Conservation (phyloP, 495 filamentous ascomycete genomes). For the Corynascus novoguineensis region DNA sequence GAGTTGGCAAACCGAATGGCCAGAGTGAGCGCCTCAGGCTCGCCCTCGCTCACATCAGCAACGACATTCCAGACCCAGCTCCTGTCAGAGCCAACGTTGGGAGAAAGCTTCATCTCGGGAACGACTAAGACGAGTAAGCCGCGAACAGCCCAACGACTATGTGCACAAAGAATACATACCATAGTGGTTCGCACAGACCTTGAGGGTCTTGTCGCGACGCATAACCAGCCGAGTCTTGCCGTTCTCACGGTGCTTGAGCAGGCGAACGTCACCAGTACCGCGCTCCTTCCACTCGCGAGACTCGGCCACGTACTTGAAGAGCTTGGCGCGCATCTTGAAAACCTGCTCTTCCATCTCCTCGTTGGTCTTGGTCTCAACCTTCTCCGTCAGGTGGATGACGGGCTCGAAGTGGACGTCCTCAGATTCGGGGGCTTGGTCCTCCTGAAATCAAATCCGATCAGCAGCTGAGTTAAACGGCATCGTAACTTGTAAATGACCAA, state of each 20-base stretch:
- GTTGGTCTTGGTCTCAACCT: constrained; percentile 94
- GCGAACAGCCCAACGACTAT: background rate
- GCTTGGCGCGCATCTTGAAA: constrained; percentile 99
- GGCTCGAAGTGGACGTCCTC: constrained; percentile 96
- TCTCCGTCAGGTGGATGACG: constrained; percentile 88
- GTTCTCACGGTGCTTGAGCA: constrained; percentile 98
- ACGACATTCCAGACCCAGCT: constrained; percentile 99
- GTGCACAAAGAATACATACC: constrained; percentile 52
- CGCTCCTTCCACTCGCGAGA: constrained; percentile 98
- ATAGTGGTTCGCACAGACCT: constrained; percentile 99
- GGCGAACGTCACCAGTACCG: constrained; percentile 89
- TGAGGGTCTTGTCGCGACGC: constrained; percentile 98
- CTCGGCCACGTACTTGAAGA: constrained; percentile 94
- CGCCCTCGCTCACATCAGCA: constrained; percentile 96
- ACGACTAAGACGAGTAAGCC: constrained; percentile 56
- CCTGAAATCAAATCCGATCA: background rate
- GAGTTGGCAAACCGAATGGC: constrained; percentile 97
- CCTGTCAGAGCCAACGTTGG: constrained; percentile 95
- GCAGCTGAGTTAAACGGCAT: background rate
- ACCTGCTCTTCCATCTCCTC: constrained; percentile 92
- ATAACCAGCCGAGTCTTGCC: constrained; percentile 97
- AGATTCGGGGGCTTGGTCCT: constrained; percentile 69
- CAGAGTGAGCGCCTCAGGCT: constrained; percentile 91
- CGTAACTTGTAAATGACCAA: constrained; percentile 17
- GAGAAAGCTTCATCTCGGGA: constrained; percentile 96